phyloP scores from a whole-genome alignment of 208 protist genomes.

The Trypanosoma boissoni region DNA sequence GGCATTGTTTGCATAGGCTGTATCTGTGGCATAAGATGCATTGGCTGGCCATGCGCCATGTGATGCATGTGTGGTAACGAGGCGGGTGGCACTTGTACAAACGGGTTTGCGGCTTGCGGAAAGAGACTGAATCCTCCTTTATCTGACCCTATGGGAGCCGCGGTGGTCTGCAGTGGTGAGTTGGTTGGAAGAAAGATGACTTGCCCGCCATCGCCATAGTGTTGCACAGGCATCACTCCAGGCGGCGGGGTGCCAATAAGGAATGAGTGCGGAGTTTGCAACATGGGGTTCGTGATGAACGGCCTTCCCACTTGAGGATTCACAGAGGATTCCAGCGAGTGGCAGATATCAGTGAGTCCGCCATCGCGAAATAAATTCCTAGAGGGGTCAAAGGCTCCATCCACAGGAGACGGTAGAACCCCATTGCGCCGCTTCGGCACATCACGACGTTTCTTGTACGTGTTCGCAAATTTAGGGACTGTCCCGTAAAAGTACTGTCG shows the following conservation, averaged over 20 bases:
- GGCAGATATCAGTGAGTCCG: background rate
- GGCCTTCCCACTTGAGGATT: too few relatives aligned
- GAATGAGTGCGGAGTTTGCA: background rate
- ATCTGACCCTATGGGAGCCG: background rate
- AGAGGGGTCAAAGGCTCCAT: background rate
- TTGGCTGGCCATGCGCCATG: background rate
- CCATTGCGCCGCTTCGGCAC: background rate
- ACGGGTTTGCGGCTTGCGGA: background rate
- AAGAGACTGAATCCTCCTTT: background rate
- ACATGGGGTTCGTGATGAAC: too few relatives aligned
- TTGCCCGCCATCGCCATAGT: background rate
- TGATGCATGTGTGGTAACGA: background rate
- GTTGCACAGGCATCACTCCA: background rate
- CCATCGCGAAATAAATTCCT: background rate
- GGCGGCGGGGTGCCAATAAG: background rate
- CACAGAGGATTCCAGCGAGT: too few relatives aligned
- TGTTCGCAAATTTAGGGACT: conserved; percentile 68
- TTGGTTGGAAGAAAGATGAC: conserved; percentile 4
- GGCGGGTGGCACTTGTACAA: background rate
- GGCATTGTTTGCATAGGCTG: background rate
- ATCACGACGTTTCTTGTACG: conserved; percentile 16
- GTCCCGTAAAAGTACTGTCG: conserved; percentile 68
- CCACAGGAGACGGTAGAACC: background rate
- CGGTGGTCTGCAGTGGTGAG: background rate
- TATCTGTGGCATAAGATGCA: background rate